Percentiles rank a stretch among this genome's conserved stretches.
phyloP scores from a whole-genome alignment of 345 rosid genomes.

The Brassica rapa region DNA sequence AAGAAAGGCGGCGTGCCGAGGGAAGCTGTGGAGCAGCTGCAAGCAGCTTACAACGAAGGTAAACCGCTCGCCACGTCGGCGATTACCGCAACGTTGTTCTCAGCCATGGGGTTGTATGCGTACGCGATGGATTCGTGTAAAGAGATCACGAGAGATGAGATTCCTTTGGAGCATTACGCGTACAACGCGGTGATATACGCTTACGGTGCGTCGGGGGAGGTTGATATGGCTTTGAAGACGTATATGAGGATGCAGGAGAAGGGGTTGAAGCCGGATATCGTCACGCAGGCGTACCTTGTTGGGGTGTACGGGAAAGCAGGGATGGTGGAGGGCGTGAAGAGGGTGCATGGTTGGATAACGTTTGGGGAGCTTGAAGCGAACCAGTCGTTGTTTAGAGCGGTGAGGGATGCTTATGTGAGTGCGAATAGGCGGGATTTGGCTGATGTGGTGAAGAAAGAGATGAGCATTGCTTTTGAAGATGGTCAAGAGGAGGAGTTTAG shows the following conservation, averaged over 20 bases:
- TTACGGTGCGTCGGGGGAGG: constrained; percentile 61
- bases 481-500: constrained; percentile 41
- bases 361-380: constrained; percentile 59
- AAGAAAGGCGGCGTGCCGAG: constrained; percentile 71
- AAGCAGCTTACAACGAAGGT: constrained; percentile 59
- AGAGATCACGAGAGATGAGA: constrained; percentile 46
- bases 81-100: constrained; percentile 58
- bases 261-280: constrained; percentile 71
- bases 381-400: constrained; percentile 63
- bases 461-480: constrained; percentile 54
- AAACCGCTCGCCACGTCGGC: constrained; percentile 71
- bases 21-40: constrained; percentile 78
- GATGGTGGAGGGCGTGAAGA: constrained; percentile 82
- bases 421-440: constrained; percentile 72
- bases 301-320: constrained; percentile 80
- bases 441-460: constrained; percentile 63
- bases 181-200: constrained; percentile 74
- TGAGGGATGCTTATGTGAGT: constrained; percentile 59
- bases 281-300: constrained; percentile 64
- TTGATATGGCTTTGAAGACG: constrained; percentile 60
- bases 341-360: constrained; percentile 58
- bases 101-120: constrained; percentile 64
- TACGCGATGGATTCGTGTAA: constrained; percentile 62
- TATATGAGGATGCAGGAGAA: constrained; percentile 85
- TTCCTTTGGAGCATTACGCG: constrained; percentile 50